Evolutionary conservation across 768 basidiomycete genomes (phyloP).

Genomic region (Wakefieldia striispora): DNA sequence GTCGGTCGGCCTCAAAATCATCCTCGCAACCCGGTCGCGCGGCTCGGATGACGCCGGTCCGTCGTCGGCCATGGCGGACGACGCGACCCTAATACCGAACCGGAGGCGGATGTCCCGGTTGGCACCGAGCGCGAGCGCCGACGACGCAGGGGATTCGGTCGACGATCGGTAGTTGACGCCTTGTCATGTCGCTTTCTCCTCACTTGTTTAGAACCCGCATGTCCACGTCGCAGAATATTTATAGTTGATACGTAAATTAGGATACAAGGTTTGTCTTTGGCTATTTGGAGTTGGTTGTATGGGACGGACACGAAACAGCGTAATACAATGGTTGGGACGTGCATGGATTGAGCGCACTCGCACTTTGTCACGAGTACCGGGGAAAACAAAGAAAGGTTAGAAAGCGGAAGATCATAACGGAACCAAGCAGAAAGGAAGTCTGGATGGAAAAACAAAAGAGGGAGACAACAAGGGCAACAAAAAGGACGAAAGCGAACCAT

Average conservation of each 20-base stretch:
- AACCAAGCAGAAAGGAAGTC: slow-evolving; percentile 21
- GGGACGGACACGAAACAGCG: slow-evolving; percentile 5
- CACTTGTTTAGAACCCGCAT: background rate
- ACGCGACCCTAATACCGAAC: background rate
- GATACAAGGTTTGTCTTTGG: slow-evolving; percentile 24
- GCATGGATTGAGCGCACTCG: slow-evolving; percentile 2
- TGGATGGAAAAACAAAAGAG: slow-evolving; percentile 3
- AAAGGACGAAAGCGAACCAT: background rate
- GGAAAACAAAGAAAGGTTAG: slow-evolving; percentile 2
- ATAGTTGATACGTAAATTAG: slow-evolving; percentile 35
- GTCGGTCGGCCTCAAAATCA: slow-evolving; percentile 44
- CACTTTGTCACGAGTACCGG: too few species aligned
- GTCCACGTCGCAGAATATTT: slow-evolving; percentile 20
- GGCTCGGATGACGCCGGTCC: background rate
- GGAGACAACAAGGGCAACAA: background rate
- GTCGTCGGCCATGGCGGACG: background rate
- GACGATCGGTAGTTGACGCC: slow-evolving; percentile 10
- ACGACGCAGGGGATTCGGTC: slow-evolving; percentile 8
- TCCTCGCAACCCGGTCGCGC: slow-evolving; percentile 42
- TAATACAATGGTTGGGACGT: slow-evolving; percentile 16
- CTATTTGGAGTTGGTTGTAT: slow-evolving; percentile 3
- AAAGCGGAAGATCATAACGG: slow-evolving; percentile 12
- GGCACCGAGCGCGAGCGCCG: background rate
- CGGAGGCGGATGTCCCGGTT: slow-evolving; percentile 13
- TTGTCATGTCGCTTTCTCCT: background rate